Evolutionary conservation across 441 rosid species (phyloP), one percentile per base, ranked within the genome.

Genomic region (Pelargonium cotyledonis): DNA sequence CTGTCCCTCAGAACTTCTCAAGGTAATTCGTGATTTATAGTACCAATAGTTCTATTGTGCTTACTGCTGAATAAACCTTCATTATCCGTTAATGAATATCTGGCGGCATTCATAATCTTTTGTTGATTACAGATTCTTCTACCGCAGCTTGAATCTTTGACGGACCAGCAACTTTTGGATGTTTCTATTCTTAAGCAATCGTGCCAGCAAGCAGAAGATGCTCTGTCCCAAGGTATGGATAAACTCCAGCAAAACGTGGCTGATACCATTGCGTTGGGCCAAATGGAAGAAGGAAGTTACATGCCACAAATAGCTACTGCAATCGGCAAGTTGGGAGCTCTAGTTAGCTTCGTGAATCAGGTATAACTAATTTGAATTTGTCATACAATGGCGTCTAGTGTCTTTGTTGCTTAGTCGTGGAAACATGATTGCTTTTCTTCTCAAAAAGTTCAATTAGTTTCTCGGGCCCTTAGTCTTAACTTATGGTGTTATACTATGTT

Each of bases 141-240:
- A 72, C 85, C 92, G 11, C 92, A 87, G 67, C 82, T 91, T 41
- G 88, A 91, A 23, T 84, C 84, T 26, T 69, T 94, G 80, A 82
- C 89, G 65, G 95, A 94, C 7, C 82, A 82, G 65, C 97, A 94
- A 69, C 31, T 75, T 16, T 14, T 86, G 58, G 85, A 87, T 66
- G 84, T 89, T n/a, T 71, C 77, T 68, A 85, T 80, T 65, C 76
- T 94, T 60, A 80, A 60, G 70, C 81, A 85, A 70, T 86, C 96
- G 51, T 89, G 96, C 77, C 94, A 91, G 69, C 97, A 94, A 78
- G 97, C 92, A 0, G 99, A 94, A 86, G 97, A 94, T 64, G 97
- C 99, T 38, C 87, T 94, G 63, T 83, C 99, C 1, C 96, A 89
- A 77, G 98, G 97, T 55, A 81, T 94, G 93, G 99, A 86, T 12